Conservation (phyloP, 2,329 filamentous ascomycete species). For the Fusarium euwallaceae region DNA sequence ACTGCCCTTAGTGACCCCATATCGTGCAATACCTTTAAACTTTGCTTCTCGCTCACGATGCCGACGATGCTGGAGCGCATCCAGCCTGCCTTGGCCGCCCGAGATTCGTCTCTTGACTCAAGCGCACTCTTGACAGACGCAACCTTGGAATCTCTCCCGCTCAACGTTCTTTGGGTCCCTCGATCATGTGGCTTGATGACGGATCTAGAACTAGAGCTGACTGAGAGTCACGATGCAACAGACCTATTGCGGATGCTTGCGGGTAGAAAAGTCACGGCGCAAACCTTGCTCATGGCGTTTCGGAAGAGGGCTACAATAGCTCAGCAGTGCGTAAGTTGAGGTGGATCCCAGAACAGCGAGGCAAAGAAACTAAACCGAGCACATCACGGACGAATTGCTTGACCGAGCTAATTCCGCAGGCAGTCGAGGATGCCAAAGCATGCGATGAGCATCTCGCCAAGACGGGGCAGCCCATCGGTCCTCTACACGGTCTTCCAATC, state of each 20-base stretch:
- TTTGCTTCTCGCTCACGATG: neutral
- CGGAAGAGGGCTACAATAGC: slow-evolving; percentile 11
- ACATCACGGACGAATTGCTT: neutral
- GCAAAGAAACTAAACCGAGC: neutral
- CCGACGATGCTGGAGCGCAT: neutral
- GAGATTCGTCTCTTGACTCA: neutral
- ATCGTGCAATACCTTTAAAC: neutral
- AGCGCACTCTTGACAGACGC: neutral
- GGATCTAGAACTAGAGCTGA: neutral
- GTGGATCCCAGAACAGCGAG: neutral
- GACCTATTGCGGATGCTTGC: neutral
- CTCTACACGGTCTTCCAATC: slow-evolving; percentile 8
- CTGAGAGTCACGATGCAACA: slow-evolving; percentile 7
- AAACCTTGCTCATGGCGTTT: neutral
- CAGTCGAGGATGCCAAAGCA: neutral
- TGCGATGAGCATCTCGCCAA: slow-evolving; percentile 3
- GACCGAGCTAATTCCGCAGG: slow-evolving; percentile 1
- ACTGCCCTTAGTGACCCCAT: neutral
- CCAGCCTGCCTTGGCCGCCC: neutral
- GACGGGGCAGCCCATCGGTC: neutral
- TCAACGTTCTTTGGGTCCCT: neutral
- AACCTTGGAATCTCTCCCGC: neutral
- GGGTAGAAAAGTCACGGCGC: neutral
- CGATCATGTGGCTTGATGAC: neutral
- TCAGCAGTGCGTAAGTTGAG: slow-evolving; percentile 4